Conservation (phyloP, 2,329 filamentous ascomycete genomes). For the Cytospora piceicola region DNA sequence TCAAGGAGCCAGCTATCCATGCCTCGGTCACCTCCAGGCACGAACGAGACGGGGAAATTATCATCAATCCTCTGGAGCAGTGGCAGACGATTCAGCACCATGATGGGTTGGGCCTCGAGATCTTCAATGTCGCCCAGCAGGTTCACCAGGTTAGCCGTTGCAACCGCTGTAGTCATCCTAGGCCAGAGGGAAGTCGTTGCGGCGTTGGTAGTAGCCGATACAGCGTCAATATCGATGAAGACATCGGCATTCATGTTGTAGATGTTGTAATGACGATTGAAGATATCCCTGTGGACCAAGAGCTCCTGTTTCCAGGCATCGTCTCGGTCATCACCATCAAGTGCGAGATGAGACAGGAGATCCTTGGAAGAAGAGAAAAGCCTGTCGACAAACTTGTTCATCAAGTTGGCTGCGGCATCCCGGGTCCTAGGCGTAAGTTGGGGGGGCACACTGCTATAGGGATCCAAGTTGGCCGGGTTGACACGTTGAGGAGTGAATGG, state of each 20-base stretch:
- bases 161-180: conserved; percentile 23
- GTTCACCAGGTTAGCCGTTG: conserved; percentile 42
- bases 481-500: conserved; percentile 23
- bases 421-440: conserved; percentile 21
- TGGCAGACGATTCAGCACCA: conserved; percentile 33
- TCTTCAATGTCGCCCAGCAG: conserved; percentile 37
- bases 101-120: conserved; percentile 31
- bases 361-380: conserved; percentile 18
- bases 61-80: conserved; percentile 37
- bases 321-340: conserved; percentile 20
- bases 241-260: conserved; percentile 16
- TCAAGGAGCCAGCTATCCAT: conserved; percentile 30
- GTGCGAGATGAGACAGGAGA: conserved; percentile 18
- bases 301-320: conserved; percentile 26
- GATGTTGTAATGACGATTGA: conserved; percentile 17
- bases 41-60: conserved; percentile 19
- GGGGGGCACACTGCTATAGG: not conserved
- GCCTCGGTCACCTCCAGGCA: conserved; percentile 17
- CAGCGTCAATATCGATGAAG: conserved; percentile 24
- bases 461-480: conserved; percentile 19
- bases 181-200: conserved; percentile 14
- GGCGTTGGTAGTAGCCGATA: conserved; percentile 20
- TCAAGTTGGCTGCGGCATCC: conserved; percentile 27
- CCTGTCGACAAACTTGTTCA: conserved; percentile 30
- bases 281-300: conserved; percentile 20